These are phyloP conservation scores for Juglanconis sp. DNA, from an alignment of 2,329 filamentous ascomycete genomes.

Conservation along the genomic window DNA sequence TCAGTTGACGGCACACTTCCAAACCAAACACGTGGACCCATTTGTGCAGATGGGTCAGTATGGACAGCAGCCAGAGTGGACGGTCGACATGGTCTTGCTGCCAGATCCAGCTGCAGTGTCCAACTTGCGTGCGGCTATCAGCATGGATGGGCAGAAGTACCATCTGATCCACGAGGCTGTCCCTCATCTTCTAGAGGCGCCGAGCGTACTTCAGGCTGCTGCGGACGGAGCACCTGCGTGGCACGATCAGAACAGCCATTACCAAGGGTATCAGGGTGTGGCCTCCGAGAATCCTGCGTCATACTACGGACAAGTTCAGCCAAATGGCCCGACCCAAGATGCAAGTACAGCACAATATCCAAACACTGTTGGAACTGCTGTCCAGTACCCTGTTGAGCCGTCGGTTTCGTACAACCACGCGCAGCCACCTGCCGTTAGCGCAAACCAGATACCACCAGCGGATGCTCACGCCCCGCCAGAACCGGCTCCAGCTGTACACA, in stretches of 20 bases:
- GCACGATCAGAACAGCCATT: conserved; percentile 6
- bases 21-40: conserved; percentile 38
- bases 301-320: conserved; percentile 6
- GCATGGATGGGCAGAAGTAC: conserved; percentile 31
- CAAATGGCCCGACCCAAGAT: neutral
- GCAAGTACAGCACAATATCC: neutral
- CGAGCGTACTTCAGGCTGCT: neutral
- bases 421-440: neutral
- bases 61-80: conserved; percentile 38
- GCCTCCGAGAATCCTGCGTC: neutral
- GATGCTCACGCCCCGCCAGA: neutral
- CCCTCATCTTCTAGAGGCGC: conserved; percentile 30
- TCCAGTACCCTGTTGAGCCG: neutral
- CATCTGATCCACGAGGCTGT: conserved; percentile 38
- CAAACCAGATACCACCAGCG: neutral
- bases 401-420: neutral
- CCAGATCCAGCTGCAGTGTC: conserved; percentile 32
- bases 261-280: conserved; percentile 6
- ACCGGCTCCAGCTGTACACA: neutral
- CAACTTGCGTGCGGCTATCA: conserved; percentile 26
- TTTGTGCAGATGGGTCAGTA: conserved; percentile 21
- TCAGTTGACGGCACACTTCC: conserved; percentile 58
- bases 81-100: conserved; percentile 43
- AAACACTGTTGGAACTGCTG: neutral
- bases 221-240: conserved; percentile 4